Conservation (phyloP, 805 yeast species). For the Lachancea lanzarotensis region DNA sequence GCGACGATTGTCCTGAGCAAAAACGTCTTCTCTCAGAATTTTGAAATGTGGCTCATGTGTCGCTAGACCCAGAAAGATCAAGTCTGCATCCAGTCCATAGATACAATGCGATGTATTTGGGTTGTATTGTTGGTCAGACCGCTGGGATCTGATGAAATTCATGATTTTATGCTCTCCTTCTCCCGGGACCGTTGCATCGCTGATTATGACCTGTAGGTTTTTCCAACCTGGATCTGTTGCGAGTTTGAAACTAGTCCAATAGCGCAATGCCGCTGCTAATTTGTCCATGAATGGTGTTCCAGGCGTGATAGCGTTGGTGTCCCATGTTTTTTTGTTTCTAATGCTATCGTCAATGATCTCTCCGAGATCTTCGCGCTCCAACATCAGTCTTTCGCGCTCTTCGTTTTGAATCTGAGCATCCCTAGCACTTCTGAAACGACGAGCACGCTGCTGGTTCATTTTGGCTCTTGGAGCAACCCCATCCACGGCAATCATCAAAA, state of each 20-base stretch:
- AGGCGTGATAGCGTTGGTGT: constrained; percentile 94
- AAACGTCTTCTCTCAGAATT: constrained; percentile 92
- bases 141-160: constrained; percentile 88
- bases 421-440: constrained; percentile 86
- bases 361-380: constrained; percentile 36
- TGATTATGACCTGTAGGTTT: constrained; percentile 76
- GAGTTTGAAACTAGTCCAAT: constrained; percentile 89
- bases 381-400: constrained; percentile 48
- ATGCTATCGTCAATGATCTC: constrained; percentile 70
- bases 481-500: constrained; percentile 92
- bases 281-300: constrained; percentile 98
- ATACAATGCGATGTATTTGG: constrained; percentile 95
- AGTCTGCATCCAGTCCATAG: constrained; percentile 96
- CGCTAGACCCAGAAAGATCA: constrained; percentile 90
- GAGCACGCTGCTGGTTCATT: constrained; percentile 93
- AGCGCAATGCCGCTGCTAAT: constrained; percentile 72
- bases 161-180: constrained; percentile 99
- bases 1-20: constrained; percentile 59
- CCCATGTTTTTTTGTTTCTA: constrained; percentile 78
- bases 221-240: constrained; percentile 92
- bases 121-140: constrained; percentile 77
- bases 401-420: constrained; percentile 79
- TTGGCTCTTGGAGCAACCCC: constrained; percentile 99
- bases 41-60: constrained; percentile 97
- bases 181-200: constrained; percentile 97